Evolutionary conservation across 805 yeast genomes (phyloP).

Genomic region (Scheffersomyces coipomensis): DNA sequence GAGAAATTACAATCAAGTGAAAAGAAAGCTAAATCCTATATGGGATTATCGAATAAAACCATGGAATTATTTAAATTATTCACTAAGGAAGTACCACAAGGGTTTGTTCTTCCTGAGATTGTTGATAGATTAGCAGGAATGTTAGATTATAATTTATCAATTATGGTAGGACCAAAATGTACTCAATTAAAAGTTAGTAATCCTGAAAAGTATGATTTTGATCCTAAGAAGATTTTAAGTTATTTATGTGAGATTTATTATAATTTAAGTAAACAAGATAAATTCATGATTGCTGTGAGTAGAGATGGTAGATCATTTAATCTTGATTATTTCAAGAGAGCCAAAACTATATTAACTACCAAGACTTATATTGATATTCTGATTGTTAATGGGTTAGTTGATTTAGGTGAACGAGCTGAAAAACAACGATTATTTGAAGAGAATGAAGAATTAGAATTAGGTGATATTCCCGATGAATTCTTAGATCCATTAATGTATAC

Average conservation of each 20-base stretch:
- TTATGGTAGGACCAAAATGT: conserved; percentile 95
- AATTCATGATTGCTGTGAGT: conserved; percentile 78
- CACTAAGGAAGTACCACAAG: conserved; percentile 81
- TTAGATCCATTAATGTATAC: conserved; percentile 97
- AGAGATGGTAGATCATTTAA: conserved; percentile 90
- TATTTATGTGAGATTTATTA: conserved; percentile 74
- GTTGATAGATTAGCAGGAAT: conserved; percentile 94
- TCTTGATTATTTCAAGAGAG: conserved; percentile 63
- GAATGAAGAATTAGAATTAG: conserved; percentile 82
- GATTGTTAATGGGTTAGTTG: conserved; percentile 48
- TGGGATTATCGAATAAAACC: conserved; percentile 81
- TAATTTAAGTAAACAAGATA: conserved; percentile 61
- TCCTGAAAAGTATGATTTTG: conserved; percentile 80
- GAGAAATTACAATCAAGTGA: conserved; percentile 63
- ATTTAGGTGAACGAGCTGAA: conserved; percentile 69
- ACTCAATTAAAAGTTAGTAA: conserved; percentile 79
- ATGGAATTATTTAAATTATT: conserved; percentile 76
- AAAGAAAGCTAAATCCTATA: conserved; percentile 73
- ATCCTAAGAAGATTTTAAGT: conserved; percentile 70
- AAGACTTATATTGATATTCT: conserved; percentile 49
- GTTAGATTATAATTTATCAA: conserved; percentile 88
- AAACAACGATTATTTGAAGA: conserved; percentile 59
- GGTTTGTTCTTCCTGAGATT: conserved; percentile 84
- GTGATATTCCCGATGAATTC: conserved; percentile 94
- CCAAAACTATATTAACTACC: conserved; percentile 59